Conservation (phyloP, 2,329 filamentous ascomycete genomes). For the Ceratocystis cacaofunesta region DNA sequence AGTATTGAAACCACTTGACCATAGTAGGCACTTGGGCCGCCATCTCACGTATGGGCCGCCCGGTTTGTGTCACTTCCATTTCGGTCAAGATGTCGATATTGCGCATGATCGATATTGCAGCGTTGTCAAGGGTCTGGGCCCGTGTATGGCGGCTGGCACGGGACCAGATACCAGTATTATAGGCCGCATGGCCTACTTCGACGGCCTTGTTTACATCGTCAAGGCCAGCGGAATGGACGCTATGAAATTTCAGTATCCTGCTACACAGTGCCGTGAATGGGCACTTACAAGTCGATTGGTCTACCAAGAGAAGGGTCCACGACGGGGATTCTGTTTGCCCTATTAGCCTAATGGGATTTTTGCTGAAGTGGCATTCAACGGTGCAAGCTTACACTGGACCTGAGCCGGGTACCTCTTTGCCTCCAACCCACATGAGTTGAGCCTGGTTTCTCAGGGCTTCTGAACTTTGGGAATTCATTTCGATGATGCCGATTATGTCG, state of each 20-base stretch:
- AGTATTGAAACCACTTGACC: slow-evolving; percentile 28
- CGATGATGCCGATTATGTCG: no score
- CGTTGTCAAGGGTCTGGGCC: slow-evolving; percentile 30
- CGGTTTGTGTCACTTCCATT: slow-evolving; percentile 33
- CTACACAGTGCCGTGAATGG: no score
- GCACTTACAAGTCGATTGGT: slow-evolving; percentile 34
- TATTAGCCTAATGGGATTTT: not conserved
- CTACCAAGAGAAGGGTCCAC: slow-evolving; percentile 40
- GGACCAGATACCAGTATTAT: slow-evolving; percentile 30
- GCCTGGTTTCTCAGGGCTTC: no score
- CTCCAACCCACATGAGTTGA: slow-evolving; percentile 20
- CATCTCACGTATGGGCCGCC: slow-evolving; percentile 25
- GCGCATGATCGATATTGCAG: slow-evolving; percentile 30
- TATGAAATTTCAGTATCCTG: not conserved
- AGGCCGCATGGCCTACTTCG: slow-evolving; percentile 31
- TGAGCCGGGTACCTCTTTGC: slow-evolving; percentile 24
- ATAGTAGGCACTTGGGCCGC: slow-evolving; percentile 28
- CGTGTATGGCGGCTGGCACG: slow-evolving; percentile 28
- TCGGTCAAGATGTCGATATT: slow-evolving; percentile 29
- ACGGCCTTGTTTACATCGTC: slow-evolving; percentile 34
- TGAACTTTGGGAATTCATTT: no score
- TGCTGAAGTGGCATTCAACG: not conserved
- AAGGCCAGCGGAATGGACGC: slow-evolving; percentile 25
- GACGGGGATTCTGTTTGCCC: slow-evolving; percentile 31
- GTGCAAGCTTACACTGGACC: slow-evolving; percentile 31